These are phyloP conservation scores for Lactarius sanguifluus DNA, from an alignment of 768 basidiomycete species.

Conservation along the genomic window DNA sequence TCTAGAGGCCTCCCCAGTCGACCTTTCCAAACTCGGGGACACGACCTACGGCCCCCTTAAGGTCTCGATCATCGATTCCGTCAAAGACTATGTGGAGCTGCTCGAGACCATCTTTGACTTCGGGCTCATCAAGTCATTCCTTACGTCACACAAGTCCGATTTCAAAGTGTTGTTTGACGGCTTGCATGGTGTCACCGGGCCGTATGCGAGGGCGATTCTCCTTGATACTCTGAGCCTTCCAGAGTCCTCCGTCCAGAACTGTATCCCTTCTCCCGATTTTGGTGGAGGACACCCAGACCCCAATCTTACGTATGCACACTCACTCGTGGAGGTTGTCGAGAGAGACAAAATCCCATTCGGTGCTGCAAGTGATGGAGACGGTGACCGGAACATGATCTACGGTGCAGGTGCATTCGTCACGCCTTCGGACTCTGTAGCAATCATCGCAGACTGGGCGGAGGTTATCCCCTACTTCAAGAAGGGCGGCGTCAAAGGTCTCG, in stretches of 20 bases:
- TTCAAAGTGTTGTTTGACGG: constrained; percentile 95
- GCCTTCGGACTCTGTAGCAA: constrained; percentile 95
- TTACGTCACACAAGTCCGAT: constrained; percentile 61
- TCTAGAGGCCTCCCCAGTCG: constrained; percentile 72
- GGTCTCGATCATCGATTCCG: constrained; percentile 93
- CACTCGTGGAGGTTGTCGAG: constrained; percentile 92
- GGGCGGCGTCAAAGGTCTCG: constrained; percentile 91
- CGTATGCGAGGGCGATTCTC: constrained; percentile 89
- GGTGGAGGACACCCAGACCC: constrained; percentile 98
- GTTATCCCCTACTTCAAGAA: constrained; percentile 90
- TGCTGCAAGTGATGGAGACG: constrained; percentile 96
- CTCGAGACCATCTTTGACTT: constrained; percentile 95
- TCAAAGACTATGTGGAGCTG: constrained; percentile 81
- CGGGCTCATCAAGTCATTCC: constrained; percentile 84
- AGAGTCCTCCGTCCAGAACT: constrained; percentile 83
- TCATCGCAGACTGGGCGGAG: constrained; percentile 97
- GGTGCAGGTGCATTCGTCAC: constrained; percentile 98
- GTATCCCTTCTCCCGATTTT: constrained; percentile 89
- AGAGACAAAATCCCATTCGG: constrained; percentile 84
- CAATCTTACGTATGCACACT: constrained; percentile 95
- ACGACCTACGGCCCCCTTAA: constrained; percentile 77
- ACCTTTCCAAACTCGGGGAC: constrained; percentile 81
- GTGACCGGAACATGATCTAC: constrained; percentile 99
- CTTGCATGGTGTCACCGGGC: constrained; percentile 94
- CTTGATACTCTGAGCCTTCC: constrained; percentile 80